Base-by-base conservation (phyloP, 2,329 filamentous ascomycete genomes). In the Claviceps paspali region DNA sequence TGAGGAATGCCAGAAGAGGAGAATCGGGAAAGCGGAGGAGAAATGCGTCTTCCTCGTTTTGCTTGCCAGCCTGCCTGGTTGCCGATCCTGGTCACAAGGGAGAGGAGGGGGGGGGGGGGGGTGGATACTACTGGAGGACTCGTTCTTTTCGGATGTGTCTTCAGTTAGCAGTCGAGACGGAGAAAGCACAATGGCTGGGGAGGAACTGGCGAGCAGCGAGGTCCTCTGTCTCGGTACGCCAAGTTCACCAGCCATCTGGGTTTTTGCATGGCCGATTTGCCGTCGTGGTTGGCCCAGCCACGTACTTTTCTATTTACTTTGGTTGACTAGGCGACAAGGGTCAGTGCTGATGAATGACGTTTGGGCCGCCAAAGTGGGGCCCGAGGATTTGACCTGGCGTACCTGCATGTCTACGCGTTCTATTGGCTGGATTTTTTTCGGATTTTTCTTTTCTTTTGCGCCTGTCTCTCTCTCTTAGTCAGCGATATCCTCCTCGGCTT, bases 281-380 rank as follows among this genome's bases (percentile, higher is more conserved):
- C 15, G 31, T 10, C n/a, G 35, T 44, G 45, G 47, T 52, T 52
- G 47, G 51, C 49, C 52, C 51, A 54, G 51, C 52, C 52, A 52
- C 52, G 40, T 36, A 39, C 37, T 45, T 52, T 52, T 47, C 39
- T 54, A 49, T 54, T 53, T 49, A 53, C 50, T 46, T 38, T 21
- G 40, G 51, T 53, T 52, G 52, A 35, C 49, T 29, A 35, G 47
- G 46, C 38, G 45, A 54, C 49, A 36, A 11, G 24, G 28, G 28
- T 27, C 15, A 15, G 18, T 3, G 9, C 10, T 35, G 12, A 15
- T 28, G 33, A 19, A 17, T 17, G 21, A 29, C 17, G 22, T 17
- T 8, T 33, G 15, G n/a, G 30, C 12, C 22, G 11, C n/a, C 14
- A 28, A 28, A 15, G 31, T 21, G n/a, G n/a, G n/a, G n/a, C n/a